A percentile compares a stretch with the other conserved stretches of the same genome.
Conservation (phyloP, 179 eudicot genomes). For the Spinacia oleracea region DNA sequence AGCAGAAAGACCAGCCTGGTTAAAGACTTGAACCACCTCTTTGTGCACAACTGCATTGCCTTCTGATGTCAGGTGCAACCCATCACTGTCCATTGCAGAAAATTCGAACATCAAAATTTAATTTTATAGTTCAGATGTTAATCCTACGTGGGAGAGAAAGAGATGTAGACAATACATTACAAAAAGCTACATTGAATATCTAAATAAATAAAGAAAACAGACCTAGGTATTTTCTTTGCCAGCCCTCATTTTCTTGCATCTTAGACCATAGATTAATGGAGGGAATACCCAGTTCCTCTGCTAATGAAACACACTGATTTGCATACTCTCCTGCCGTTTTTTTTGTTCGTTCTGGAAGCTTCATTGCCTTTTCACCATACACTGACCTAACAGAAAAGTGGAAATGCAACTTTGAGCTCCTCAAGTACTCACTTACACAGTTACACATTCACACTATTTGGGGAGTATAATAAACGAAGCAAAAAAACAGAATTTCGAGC, state of each 20-base stretch:
- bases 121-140: not conserved
- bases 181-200: too few relatives aligned
- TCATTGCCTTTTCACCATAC: conserved; percentile 72
- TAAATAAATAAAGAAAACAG: conserved; percentile 27
- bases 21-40: conserved; percentile 63
- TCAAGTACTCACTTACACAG: not conserved
- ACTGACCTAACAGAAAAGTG: conserved; percentile 49
- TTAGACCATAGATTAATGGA: conserved; percentile 82
- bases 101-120: not conserved
- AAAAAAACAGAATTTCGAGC: not conserved
- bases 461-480: not conserved
- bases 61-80: conserved; percentile 80
- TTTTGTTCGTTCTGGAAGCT: conserved; percentile 82
- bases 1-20: conserved; percentile 53
- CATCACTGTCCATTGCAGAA: conserved; percentile 54
- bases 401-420: not conserved
- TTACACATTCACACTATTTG: not conserved
- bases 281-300: conserved; percentile 68
- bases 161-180: too few relatives aligned
- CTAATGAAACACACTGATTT: conserved; percentile 58
- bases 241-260: conserved; percentile 86
- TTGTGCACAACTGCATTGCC: conserved; percentile 71
- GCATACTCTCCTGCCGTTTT: conserved; percentile 69
- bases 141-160: not conserved
- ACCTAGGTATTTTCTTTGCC: conserved; percentile 87